These are phyloP conservation scores for Fusarium foetens DNA, from an alignment of 2,329 filamentous ascomycete genomes.

Conservation along the genomic window DNA sequence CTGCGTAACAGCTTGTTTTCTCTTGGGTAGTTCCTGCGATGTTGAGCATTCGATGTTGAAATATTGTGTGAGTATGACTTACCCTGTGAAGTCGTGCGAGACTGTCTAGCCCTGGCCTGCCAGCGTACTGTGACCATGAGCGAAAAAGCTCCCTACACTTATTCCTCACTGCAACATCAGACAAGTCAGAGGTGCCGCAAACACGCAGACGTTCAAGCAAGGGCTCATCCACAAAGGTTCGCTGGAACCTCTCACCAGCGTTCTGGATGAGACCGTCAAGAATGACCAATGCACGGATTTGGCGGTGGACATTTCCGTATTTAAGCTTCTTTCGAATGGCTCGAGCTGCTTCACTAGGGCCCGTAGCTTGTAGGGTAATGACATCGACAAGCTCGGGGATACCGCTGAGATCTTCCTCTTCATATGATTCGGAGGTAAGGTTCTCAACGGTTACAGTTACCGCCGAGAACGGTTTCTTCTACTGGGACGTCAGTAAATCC, in stretches of 20 bases:
- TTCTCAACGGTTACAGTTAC: slow-evolving; percentile 93
- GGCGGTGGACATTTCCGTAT: slow-evolving; percentile 93
- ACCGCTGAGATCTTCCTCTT: slow-evolving; percentile 90
- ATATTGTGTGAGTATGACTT: slow-evolving; percentile 19
- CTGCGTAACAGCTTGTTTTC: slow-evolving; percentile 78
- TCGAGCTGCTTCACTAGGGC: slow-evolving; percentile 88
- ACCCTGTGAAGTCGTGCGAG: slow-evolving; percentile 82
- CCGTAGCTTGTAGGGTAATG: slow-evolving; percentile 86
- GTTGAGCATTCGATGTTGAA: slow-evolving; percentile 6
- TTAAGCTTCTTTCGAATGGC: slow-evolving; percentile 98
- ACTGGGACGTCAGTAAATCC: neutral
- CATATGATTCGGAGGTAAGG: slow-evolving; percentile 87
- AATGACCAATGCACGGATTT: slow-evolving; percentile 87
- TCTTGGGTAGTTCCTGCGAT: slow-evolving; percentile 67
- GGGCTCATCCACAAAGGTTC: slow-evolving; percentile 88
- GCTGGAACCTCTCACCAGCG: slow-evolving; percentile 86
- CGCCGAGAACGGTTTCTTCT: slow-evolving; percentile 86
- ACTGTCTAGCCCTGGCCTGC: slow-evolving; percentile 79
- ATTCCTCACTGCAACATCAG: slow-evolving; percentile 84
- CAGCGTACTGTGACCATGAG: slow-evolving; percentile 89
- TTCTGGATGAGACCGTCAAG: slow-evolving; percentile 96
- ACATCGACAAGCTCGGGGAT: slow-evolving; percentile 96
- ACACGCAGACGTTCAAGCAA: slow-evolving; percentile 91
- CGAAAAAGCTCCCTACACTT: slow-evolving; percentile 90
- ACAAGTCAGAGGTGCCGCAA: slow-evolving; percentile 84